Evolutionary conservation across 352 stramenopile genomes (phyloP).

Genomic region (Phytophthora multivora): DNA sequence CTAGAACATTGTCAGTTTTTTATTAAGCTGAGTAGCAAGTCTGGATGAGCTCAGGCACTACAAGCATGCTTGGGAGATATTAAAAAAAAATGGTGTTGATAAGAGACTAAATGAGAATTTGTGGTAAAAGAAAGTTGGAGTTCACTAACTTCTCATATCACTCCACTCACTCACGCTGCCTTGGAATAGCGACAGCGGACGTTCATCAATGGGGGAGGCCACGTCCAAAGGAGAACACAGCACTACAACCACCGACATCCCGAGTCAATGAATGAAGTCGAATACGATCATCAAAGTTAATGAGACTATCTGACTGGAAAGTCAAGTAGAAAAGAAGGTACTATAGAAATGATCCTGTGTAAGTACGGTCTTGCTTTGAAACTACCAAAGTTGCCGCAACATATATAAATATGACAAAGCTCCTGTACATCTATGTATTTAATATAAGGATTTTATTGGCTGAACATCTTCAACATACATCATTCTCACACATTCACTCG

Average conservation of each 20-base stretch:
- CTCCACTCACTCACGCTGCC: slow-evolving; percentile 45
- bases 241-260: slow-evolving; percentile 15
- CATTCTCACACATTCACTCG: background rate
- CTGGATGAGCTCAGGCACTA: too few relatives aligned
- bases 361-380: background rate
- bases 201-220: slow-evolving; percentile 41
- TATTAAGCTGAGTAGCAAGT: too few relatives aligned
- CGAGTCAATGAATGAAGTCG: slow-evolving; percentile 23
- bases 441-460: background rate
- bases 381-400: background rate
- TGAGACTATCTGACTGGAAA: background rate
- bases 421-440: background rate
- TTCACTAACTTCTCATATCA: slow-evolving; percentile 41
- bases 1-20: too few relatives aligned
- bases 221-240: slow-evolving; percentile 23
- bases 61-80: too few relatives aligned
- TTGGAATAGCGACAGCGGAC: slow-evolving; percentile 49
- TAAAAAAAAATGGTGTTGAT: too few relatives aligned
- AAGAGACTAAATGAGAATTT: background rate
- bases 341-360: background rate
- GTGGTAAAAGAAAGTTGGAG: background rate
- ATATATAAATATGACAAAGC: too few relatives aligned
- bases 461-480: background rate
- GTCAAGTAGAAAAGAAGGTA: slow-evolving; percentile 12
- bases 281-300: slow-evolving; percentile 22